These are phyloP conservation scores for Linnemannia hyalina DNA, from an alignment of 192 early-diverging fungal genomes.

Conservation along the genomic window DNA sequence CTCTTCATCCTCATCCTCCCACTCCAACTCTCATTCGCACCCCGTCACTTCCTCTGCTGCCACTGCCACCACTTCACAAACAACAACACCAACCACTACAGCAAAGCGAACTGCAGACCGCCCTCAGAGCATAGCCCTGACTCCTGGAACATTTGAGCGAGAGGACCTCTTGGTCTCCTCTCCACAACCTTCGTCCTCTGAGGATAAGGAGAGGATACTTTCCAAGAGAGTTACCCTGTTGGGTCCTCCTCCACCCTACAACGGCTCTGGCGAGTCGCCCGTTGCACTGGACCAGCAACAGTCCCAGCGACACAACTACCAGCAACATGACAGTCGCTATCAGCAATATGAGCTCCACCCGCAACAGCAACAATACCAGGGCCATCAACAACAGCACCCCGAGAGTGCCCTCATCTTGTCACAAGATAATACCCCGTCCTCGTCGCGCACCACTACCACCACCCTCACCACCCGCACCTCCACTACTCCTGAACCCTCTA, in stretches of 20 bases:
- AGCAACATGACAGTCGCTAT: not conserved
- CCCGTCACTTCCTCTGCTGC: not conserved
- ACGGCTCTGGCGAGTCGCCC: constrained; percentile 3
- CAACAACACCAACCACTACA: not conserved
- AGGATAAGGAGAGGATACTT: constrained; percentile 5
- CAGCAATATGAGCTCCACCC: constrained; percentile 1
- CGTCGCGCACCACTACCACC: constrained; percentile 51
- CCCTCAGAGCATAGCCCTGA: constrained; percentile 32
- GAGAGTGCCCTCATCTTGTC: constrained; percentile 55
- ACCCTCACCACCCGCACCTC: constrained; percentile 43
- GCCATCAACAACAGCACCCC: constrained; percentile 23
- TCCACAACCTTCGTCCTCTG: not conserved
- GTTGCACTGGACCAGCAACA: constrained; percentile 3
- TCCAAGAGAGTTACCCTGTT: constrained; percentile 43
- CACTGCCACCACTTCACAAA: not conserved
- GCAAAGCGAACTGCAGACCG: not conserved
- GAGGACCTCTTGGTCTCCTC: constrained; percentile 19
- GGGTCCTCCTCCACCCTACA: constrained; percentile 40
- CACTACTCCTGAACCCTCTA: constrained; percentile 43
- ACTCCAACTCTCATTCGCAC: not conserved
- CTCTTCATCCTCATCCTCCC: constrained; percentile 7
- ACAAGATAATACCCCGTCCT: constrained; percentile 58
- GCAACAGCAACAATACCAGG: constrained; percentile 5
- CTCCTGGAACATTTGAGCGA: constrained; percentile 15
- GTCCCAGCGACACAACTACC: not conserved